Evolutionary conservation across 2,329 filamentous ascomycete species (phyloP).

Genomic region (Chrysoporthe deuterocubensis): DNA sequence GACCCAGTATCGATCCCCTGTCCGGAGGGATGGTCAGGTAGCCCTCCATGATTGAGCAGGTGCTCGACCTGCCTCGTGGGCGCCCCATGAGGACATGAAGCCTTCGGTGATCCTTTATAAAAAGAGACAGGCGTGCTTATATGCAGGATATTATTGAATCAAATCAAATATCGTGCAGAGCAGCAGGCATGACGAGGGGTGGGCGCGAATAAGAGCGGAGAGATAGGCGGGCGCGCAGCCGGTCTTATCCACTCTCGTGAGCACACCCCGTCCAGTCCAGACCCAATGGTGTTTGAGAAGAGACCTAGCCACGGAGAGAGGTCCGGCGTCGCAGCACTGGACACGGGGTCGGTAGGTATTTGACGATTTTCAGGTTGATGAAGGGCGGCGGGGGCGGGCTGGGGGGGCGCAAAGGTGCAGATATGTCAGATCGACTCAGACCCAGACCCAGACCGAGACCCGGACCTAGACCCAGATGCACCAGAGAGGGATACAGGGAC

Average conservation of each 20-base stretch:
- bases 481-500: neutral
- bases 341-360: slow-evolving; percentile 12
- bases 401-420: slow-evolving; percentile 6
- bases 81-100: slow-evolving; percentile 11
- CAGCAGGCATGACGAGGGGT: slow-evolving; percentile 5
- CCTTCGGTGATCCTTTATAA: neutral
- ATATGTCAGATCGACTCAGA: slow-evolving; percentile 6
- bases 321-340: slow-evolving; percentile 8
- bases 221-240: neutral
- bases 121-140: slow-evolving; percentile 9
- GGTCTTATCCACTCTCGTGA: slow-evolving; percentile 10
- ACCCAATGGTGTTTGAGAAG: slow-evolving; percentile 14
- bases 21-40: slow-evolving; percentile 55
- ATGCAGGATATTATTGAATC: slow-evolving; percentile 12
- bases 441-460: neutral
- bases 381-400: slow-evolving; percentile 7
- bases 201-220: slow-evolving; percentile 14
- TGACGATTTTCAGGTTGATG: slow-evolving; percentile 13
- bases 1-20: slow-evolving; percentile 55
- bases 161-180: neutral
- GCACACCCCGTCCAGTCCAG: neutral
- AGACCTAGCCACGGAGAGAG: slow-evolving; percentile 8
- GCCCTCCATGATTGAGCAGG: slow-evolving; percentile 49
- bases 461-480: neutral
- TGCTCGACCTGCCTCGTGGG: slow-evolving; percentile 20